Evolutionary conservation across 495 filamentous ascomycete genomes (phyloP), one percentile per base, ranked within the genome.

Genomic region (Aspergillus homomorphus): DNA sequence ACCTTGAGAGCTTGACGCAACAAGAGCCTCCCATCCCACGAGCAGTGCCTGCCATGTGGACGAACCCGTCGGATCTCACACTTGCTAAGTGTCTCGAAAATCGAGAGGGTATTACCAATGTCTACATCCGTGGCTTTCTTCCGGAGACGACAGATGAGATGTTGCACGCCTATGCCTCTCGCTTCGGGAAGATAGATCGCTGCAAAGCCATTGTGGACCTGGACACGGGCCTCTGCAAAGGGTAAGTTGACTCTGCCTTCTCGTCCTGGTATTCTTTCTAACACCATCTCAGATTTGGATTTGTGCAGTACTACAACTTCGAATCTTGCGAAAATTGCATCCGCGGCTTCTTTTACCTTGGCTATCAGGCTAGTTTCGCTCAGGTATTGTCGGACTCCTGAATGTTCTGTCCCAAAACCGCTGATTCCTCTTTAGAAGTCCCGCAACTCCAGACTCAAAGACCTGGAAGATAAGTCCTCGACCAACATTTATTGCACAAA

Each of bases 401-500:
- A 28, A 28, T 5, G 15, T 14, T 38, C 15, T 30, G 26, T 30
- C 7, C 33, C 10, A 38, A 2, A 2, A 14, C 15, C 12, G 15
- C 33, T 38, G 12, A 38, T 38, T 10, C 10, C 10, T 9, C 21
- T 19, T 28, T 59, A 96, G 89, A 91, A 97, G 74, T 96, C 91
- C 12, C 96, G 96, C 76, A 98, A 98, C 67, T 88, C 90, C 58
- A 88, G 94, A 61, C 88, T 99, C 49, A 96, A 97, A 76, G 91
- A 90, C 49, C 84, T 96, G 60, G 87, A 89, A 52, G 91, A 98
- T 67, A 86, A 86, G 38, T 62, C 70, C 30, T 97, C 94, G 48
- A 96, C 93, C 55, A 99, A 99, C 65, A 84, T 99, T 49, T 99
- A 99, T 67, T 87, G 96, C 51, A 98, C 94, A 15, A 98, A 98